Evolutionary conservation across 1,284 basidiomycete genomes (phyloP).

Genomic region (Trichosporon asahii): DNA sequence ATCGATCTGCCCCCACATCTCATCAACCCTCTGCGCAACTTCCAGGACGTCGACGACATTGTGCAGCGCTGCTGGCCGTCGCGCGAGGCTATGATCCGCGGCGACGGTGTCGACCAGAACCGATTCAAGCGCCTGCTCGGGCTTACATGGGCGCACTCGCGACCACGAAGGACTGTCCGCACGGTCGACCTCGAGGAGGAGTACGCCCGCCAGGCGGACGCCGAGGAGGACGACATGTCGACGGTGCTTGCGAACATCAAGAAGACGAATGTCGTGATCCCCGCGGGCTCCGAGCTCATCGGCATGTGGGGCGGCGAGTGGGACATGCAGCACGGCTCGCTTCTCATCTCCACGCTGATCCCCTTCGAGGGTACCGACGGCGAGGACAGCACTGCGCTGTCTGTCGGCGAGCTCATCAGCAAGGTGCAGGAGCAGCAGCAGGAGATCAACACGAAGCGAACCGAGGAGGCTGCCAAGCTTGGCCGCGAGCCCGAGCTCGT

Average conservation of each 20-base stretch:
- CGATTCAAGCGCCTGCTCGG: conserved; percentile 47
- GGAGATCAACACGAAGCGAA: conserved; percentile 38
- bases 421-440: conserved; percentile 42
- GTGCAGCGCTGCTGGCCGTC: conserved; percentile 48
- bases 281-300: conserved; percentile 48
- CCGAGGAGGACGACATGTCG: conserved; percentile 41
- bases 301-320: conserved; percentile 52
- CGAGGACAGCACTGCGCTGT: conserved; percentile 47
- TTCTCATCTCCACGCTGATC: conserved; percentile 50
- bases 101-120: conserved; percentile 38
- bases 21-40: conserved; percentile 41
- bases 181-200: conserved; percentile 49
- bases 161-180: conserved; percentile 38
- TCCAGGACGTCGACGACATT: conserved; percentile 45
- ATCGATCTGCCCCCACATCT: conserved; percentile 41
- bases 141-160: conserved; percentile 48
- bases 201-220: conserved; percentile 35
- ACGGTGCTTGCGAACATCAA: conserved; percentile 47
- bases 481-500: conserved; percentile 31
- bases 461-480: conserved; percentile 16
- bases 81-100: conserved; percentile 46
- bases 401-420: conserved; percentile 50
- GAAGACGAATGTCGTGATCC: conserved; percentile 47
- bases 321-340: conserved; percentile 48
- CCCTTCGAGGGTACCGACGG: conserved; percentile 53